Base-by-base conservation (phyloP, 2,329 filamentous ascomycete species). In the Tolypocladium capitatum region DNA sequence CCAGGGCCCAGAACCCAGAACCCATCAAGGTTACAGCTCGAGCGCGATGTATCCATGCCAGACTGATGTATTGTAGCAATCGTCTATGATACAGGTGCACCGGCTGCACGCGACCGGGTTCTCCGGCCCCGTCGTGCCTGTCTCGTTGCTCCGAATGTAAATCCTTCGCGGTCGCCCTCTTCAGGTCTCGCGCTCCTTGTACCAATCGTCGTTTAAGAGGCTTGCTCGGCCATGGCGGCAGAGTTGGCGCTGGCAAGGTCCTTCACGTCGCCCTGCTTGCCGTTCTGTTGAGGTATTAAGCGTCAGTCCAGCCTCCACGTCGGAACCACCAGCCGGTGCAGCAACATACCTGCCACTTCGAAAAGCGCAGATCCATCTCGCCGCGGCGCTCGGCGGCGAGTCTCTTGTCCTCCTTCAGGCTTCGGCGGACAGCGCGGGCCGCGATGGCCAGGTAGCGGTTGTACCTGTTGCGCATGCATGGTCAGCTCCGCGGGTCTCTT, bases 381-480 rank as follows among this genome's bases (percentile, higher is more conserved):
- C 89, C 90, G 67, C 92, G 83, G 66, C 87, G 84, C 80, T 97
- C 92, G 56, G 90, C 89, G 58, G 68, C 68, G 58, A 96, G 70
- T 73, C 92, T 82, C 76, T 89, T 84, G 50, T 92, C 87, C 65
- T 98, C 92, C 80, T 97, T 96, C 69, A 98, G 78, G 68, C 89
- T 94, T 69, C 88, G 86, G 75, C 94, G 92, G 69, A 98, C 86
- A 66, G 87, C 86, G 71, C 90, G 89, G 71, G 90, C 82, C 64
- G 92, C 89, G 73, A 98, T 81, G 66, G 90, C 83, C 68, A 98
- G 83, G 83, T 96, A 97, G 76, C 90, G 92, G 84, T 98, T 98
- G 87, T 98, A 98, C 75, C 92, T 98, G 69, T 66, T 53, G 44
- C 46, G 56, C 30, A 54, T 47, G 48, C 54, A 32, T 49, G 48